A percentile compares a stretch with the other conserved stretches of the same genome.
phyloP scores from a whole-genome alignment of 2,329 filamentous ascomycete genomes.

The Ascochyta rabiei region DNA sequence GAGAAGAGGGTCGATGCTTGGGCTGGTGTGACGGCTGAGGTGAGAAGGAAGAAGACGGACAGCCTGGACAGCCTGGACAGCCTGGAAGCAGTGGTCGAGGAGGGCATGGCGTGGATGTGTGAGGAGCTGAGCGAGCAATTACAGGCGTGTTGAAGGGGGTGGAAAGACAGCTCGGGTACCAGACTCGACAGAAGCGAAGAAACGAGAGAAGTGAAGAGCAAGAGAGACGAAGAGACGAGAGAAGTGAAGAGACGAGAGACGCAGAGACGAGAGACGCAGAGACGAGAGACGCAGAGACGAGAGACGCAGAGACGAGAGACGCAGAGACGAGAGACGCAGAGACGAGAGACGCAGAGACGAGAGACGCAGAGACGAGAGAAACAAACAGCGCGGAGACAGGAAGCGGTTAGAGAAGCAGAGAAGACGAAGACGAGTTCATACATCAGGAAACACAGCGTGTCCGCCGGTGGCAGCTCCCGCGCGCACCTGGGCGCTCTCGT shows the following conservation, averaged over 20 bases:
- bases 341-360: slow-evolving; percentile 2
- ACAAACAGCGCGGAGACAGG: slow-evolving; percentile 3
- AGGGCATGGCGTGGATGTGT: slow-evolving; percentile 31
- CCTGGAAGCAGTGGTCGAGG: slow-evolving; percentile 33
- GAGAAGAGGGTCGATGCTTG: slow-evolving; percentile 38
- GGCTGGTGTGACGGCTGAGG: slow-evolving; percentile 30
- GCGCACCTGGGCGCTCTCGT: slow-evolving; percentile 12
- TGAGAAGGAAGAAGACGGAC: slow-evolving; percentile 40
- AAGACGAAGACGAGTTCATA: slow-evolving; percentile 12
- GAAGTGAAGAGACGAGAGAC: not conserved
- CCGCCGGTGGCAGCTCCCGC: slow-evolving; percentile 21
- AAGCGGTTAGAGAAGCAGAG: slow-evolving; percentile 5
- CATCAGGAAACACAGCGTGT: slow-evolving; percentile 15
- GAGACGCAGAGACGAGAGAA: slow-evolving; percentile 2
- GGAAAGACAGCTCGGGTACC: slow-evolving; percentile 4
- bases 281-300: slow-evolving; percentile 3
- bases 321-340: not conserved
- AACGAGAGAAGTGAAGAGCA: not conserved
- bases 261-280: slow-evolving; percentile 12
- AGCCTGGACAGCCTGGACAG: slow-evolving; percentile 45
- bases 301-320: no score
- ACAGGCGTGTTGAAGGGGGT: not conserved
- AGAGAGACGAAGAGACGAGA: slow-evolving; percentile 2
- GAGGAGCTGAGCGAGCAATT: not conserved
- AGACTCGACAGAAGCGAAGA: slow-evolving; percentile 8